Evolutionary conservation across 331 rosid species (phyloP).

Genomic region (Phaseolus coccineus): DNA sequence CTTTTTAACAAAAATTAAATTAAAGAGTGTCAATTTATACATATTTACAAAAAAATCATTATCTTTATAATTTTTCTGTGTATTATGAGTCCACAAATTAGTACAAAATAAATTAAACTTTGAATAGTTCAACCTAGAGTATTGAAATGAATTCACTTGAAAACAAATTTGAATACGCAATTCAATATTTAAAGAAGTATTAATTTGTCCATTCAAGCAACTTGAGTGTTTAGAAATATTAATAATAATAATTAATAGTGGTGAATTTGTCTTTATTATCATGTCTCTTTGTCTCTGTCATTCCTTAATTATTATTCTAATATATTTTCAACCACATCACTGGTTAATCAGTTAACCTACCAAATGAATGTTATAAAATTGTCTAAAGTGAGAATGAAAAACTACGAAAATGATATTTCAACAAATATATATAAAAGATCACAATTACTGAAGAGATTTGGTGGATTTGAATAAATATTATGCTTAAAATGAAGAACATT

Average conservation of each 20-base stretch:
- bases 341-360: neutral
- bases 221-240: neutral
- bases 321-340: neutral
- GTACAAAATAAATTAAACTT: neutral
- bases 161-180: slow-evolving; percentile 2
- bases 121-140: neutral
- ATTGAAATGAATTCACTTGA: neutral
- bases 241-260: neutral
- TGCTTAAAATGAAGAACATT: neutral
- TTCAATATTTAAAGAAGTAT: neutral
- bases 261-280: neutral
- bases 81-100: too few relatives aligned
- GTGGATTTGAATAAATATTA: neutral
- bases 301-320: neutral
- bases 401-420: neutral
- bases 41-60: too few relatives aligned
- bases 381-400: neutral
- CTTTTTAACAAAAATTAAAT: too few relatives aligned
- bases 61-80: too few relatives aligned
- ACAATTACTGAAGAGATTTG: neutral
- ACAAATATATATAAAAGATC: neutral
- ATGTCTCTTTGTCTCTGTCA: neutral
- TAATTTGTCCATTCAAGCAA: neutral
- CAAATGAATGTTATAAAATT: neutral
- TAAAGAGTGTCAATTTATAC: too few relatives aligned